Evolutionary conservation across 306 rosid genomes (phyloP), one percentile per base, ranked within the genome.

Genomic region (Fragaria vesca): DNA sequence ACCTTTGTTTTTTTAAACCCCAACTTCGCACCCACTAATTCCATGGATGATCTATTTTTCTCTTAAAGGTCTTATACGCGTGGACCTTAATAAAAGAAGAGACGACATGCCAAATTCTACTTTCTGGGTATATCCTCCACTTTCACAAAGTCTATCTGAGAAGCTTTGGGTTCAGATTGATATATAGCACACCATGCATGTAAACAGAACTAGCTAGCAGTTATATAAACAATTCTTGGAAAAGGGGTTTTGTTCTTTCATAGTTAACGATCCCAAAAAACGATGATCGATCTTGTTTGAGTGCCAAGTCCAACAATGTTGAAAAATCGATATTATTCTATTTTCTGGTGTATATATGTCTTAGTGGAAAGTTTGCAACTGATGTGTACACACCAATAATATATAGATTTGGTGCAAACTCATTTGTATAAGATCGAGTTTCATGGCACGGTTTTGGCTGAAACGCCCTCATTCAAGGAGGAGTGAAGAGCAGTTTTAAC

Each of bases 11-110:
- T 67, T 77, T 72, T 30, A 73, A 34, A 76, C 73, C 63, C 43
- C 4, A 50, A 9, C 68, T 51, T 24, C 54, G 46, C 69, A 66
- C 67, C 57, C 72, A 79, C 55, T 58, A 66, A 71, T 8, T 8
- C 34, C 51, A 65, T 30, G 3, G 0, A 40, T 46, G 36, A 12
- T 61, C 38, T 26, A 26, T 48, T 83, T 74, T 68, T 74, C 75
- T 67, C 65, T n/a, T 20, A 34, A 58, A 83, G 77, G 89, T 90
- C 88, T 76, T 80, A 58, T 62, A 62, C 96, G 97, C 47, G 97
- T 94, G 97, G 97, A 90, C 98, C 83, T 86, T 85, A 78, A 82
- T 69, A 82, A 78, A 66, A 76, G 80, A 42, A 42, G 10, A 67
- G 45, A 71, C 69, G 76, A 48, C 48, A 48, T 68, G 76, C 81